These are phyloP conservation scores for Annulohypoxylon nitens DNA, from an alignment of 495 filamentous ascomycete species.

Conservation along the genomic window DNA sequence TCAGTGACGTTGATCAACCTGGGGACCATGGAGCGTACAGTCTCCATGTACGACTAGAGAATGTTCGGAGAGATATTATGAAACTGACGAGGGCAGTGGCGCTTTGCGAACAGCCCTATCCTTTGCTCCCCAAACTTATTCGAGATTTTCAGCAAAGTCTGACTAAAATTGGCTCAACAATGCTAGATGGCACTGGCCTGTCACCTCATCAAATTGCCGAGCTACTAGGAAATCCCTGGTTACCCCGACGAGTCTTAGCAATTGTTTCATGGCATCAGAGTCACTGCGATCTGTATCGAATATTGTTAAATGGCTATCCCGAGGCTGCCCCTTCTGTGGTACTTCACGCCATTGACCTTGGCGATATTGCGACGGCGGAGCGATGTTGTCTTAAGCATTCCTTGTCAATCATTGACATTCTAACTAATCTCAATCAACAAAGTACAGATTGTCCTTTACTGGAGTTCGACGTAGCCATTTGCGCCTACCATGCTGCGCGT, in stretches of 20 bases:
- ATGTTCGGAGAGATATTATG: conserved; percentile 37
- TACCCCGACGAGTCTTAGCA: conserved; percentile 23
- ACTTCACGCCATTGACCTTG: conserved; percentile 9
- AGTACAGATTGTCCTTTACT: conserved; percentile 28
- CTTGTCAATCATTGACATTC: conserved; percentile 29
- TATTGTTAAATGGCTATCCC: conserved; percentile 32
- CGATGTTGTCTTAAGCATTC: conserved; percentile 27
- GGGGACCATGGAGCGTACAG: conserved; percentile 35
- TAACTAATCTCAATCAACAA: conserved; percentile 34
- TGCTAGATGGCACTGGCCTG: conserved; percentile 24
- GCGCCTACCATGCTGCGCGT: conserved; percentile 35
- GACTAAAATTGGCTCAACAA: conserved; percentile 1
- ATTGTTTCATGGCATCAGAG: conserved; percentile 38
- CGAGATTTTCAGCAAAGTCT: conserved; percentile 28
- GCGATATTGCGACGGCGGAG: conserved; percentile 26
- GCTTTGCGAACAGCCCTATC: conserved; percentile 30
- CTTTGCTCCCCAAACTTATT: conserved; percentile 21
- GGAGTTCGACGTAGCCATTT: conserved; percentile 42
- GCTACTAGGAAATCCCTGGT: conserved; percentile 26
- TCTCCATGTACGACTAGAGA: conserved; percentile 33
- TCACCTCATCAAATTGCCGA: conserved; percentile 13
- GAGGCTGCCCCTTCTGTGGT: conserved; percentile 35
- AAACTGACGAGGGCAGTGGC: conserved; percentile 32
- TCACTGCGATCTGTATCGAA: conserved; percentile 38
- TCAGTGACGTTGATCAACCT: conserved; percentile 11